Conservation (phyloP, 169 alveolate species). For the Plasmodium yoelii region DNA sequence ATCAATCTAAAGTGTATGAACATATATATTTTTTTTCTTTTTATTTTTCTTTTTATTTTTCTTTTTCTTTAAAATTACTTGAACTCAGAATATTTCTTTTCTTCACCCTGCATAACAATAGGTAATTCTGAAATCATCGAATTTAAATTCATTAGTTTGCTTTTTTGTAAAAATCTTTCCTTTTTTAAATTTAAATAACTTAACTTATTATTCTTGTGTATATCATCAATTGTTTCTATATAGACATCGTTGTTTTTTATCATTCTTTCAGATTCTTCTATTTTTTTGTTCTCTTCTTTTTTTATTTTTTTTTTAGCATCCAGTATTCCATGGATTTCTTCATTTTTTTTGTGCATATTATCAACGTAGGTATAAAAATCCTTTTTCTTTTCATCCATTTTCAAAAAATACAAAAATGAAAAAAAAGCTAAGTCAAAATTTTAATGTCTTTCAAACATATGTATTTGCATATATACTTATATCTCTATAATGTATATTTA, state of each 20-base stretch:
- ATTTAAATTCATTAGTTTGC: constrained; percentile 22
- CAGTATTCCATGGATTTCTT: constrained; percentile 41
- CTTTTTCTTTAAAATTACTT: constrained; percentile 31
- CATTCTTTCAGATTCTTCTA: constrained; percentile 52
- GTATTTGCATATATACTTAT: background rate
- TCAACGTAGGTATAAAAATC: constrained; percentile 60
- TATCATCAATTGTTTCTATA: constrained; percentile 41
- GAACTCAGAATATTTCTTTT: constrained; percentile 35
- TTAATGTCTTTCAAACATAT: background rate
- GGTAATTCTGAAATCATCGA: constrained; percentile 43
- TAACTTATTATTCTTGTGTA: constrained; percentile 49
- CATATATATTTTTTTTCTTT: background rate
- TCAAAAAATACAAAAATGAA: constrained; percentile 9
- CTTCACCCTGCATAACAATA: constrained; percentile 27
- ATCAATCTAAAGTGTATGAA: too few relatives aligned
- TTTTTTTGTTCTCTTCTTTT: constrained; percentile 55
- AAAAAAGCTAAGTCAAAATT: background rate
- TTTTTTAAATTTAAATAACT: constrained; percentile 38
- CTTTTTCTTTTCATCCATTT: constrained; percentile 69
- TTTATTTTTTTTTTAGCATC: constrained; percentile 41
- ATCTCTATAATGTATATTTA: background rate
- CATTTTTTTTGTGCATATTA: constrained; percentile 67
- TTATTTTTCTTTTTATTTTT: too few relatives aligned
- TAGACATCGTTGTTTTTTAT: constrained; percentile 49
- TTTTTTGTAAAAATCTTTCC: constrained; percentile 56